Percentiles rank a stretch among this genome's conserved stretches.
These are phyloP conservation scores for Boletus speciosus DNA, from an alignment of 768 basidiomycete species.

Conservation along the genomic window DNA sequence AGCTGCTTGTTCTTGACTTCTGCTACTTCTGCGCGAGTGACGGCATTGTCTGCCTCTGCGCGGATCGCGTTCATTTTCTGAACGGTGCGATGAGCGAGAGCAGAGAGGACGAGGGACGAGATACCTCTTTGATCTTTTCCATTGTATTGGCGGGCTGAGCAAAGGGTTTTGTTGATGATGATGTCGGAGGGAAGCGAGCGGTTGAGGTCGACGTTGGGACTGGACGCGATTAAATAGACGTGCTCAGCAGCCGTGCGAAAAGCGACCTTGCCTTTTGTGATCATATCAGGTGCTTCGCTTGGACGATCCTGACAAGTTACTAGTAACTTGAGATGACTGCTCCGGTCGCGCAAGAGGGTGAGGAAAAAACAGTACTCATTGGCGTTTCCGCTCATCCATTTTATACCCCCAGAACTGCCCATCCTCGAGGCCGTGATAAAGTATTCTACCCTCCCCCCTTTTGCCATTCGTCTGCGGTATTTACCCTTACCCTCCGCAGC, in stretches of 20 bases:
- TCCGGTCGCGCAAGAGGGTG: constrained; percentile 80
- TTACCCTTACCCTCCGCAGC: constrained; percentile 41
- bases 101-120: neutral
- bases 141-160: constrained; percentile 27
- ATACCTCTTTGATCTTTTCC: constrained; percentile 50
- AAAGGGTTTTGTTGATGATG: constrained; percentile 3
- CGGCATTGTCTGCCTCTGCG: constrained; percentile 77
- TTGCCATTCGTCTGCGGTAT: constrained; percentile 2
- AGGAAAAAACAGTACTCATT: neutral
- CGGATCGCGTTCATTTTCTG: constrained; percentile 80
- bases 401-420: constrained; percentile 66
- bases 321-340: constrained; percentile 46
- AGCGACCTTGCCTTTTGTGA: constrained; percentile 31
- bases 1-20: constrained; percentile 79
- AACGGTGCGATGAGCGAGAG: neutral
- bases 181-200: constrained; percentile 6
- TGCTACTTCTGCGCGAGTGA: constrained; percentile 80
- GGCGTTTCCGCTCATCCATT: constrained; percentile 3
- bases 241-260: constrained; percentile 34
- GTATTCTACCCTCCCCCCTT: constrained; percentile 39
- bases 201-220: constrained; percentile 11
- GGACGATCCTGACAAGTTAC: neutral
- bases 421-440: constrained; percentile 94
- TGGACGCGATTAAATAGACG: constrained; percentile 22
- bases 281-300: constrained; percentile 21